Base-by-base conservation (phyloP, 2,329 filamentous ascomycete genomes). In the Fusarium avenaceum region DNA sequence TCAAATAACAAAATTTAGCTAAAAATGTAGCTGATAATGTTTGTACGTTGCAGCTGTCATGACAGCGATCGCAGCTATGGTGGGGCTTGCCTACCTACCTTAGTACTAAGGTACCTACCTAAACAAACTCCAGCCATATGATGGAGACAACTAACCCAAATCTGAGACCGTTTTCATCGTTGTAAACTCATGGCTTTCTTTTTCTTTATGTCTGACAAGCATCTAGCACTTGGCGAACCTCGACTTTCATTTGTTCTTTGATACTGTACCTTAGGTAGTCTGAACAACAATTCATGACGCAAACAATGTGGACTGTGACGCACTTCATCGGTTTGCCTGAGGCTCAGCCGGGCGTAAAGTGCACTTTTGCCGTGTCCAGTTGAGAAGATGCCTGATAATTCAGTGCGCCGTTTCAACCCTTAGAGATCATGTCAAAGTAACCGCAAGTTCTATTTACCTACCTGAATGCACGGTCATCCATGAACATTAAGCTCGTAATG, bases 31-130 rank as follows among this genome's bases (percentile, higher is more conserved):
- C 43, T 28, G 28, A 49, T 17, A 30, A 30, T 32, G 15, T 49
- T 35, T 24, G 47, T 64, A 39, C 49, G 50, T 42, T 39, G 30
- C 38, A 57, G 66, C 54, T 54, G 57, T 67, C 51, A 67, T 64
- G 67, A 67, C 45, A 66, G 32, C 59, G 54, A 67, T 49, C 44
- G 32, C 19, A 32, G 49, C 35, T 40, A 54, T 61, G 54, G 69
- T 58, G 68, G 65, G 63, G 71, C 22, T 22, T 22, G 22, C 22
- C 4, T 22, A 22, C 22, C 22, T 22, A 22, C 59, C 54, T 50
- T 19, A 19, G 19, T 19, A 19, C 19, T 19, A 19, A 19, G 19
- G 22, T 22, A 22, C 22, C 22, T 22, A 22, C 59, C 54, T 50
- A 15, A 61, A 61, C 44, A 47, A 45, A 63, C 44, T 46, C 17